Percentiles rank a stretch among this genome's conserved stretches.
phyloP scores from a whole-genome alignment of 225 moss, liverwort and hornwort genomes.

The Marchantia polymorpha region DNA sequence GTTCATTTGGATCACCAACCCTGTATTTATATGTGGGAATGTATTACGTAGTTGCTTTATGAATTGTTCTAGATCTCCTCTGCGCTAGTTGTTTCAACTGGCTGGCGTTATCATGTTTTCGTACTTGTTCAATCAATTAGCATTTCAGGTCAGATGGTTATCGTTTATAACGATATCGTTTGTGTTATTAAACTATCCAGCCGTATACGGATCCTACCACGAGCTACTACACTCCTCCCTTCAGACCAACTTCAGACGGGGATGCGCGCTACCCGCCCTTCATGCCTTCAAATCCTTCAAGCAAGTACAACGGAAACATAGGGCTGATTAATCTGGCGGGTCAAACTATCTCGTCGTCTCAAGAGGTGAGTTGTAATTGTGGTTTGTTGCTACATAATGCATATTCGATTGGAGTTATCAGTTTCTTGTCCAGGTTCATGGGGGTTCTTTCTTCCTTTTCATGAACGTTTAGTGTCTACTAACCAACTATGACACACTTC shows the following conservation, averaged over 20 bases:
- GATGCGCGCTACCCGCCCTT: conserved; percentile 81
- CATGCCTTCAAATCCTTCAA: conserved; percentile 59
- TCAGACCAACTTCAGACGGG: conserved; percentile 61
- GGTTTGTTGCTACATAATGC: too few species aligned
- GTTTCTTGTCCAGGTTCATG: neutral
- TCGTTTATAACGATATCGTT: neutral
- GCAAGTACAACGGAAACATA: conserved; percentile 83
- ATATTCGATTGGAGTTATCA: too few species aligned
- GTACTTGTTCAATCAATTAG: too few species aligned
- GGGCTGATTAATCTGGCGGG: conserved; percentile 61
- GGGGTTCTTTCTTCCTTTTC: neutral
- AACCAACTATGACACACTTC: too few species aligned
- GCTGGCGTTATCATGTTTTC: too few species aligned
- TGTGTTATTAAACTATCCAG: conserved; percentile 14
- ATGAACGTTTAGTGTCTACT: neutral
- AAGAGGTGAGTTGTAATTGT: conserved; percentile 55
- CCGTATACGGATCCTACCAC: conserved; percentile 60
- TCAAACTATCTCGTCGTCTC: conserved; percentile 66
- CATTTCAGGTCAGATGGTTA: too few species aligned
- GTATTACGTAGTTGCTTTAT: too few species aligned
- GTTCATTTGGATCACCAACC: too few species aligned
- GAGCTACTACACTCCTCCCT: conserved; percentile 84
- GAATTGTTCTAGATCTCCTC: too few species aligned
- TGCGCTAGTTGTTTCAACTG: too few species aligned
- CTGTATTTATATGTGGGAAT: too few species aligned